Conservation (phyloP, 1,139 yeast species). For the Candida sp. region DNA sequence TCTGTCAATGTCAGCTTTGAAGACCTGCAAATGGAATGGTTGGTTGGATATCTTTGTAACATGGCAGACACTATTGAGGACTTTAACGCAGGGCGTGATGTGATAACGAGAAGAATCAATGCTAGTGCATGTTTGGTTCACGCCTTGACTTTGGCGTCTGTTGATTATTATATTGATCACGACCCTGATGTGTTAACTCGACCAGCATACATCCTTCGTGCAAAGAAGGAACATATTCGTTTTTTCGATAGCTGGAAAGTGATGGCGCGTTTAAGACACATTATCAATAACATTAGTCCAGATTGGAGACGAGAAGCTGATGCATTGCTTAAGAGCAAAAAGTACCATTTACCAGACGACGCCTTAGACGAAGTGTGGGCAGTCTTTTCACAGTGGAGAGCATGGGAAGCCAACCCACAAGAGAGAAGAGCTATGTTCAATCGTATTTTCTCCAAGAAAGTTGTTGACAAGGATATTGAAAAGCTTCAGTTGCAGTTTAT, state of each 20-base stretch:
- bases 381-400: slow-evolving; percentile 82
- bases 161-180: slow-evolving; percentile 62
- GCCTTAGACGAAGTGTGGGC: slow-evolving; percentile 60
- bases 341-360: slow-evolving; percentile 49
- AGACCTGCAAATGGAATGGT: slow-evolving; percentile 41
- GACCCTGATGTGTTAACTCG: slow-evolving; percentile 92
- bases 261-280: slow-evolving; percentile 76
- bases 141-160: slow-evolving; percentile 66
- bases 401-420: slow-evolving; percentile 71
- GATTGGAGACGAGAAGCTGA: slow-evolving; percentile 45
- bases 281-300: slow-evolving; percentile 62
- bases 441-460: slow-evolving; percentile 33
- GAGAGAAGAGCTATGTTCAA: slow-evolving; percentile 59
- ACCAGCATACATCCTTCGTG: slow-evolving; percentile 81
- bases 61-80: slow-evolving; percentile 23
- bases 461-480: not conserved
- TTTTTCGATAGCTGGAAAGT: slow-evolving; percentile 90
- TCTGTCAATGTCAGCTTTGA: slow-evolving; percentile 35
- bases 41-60: slow-evolving; percentile 27
- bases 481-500: slow-evolving; percentile 9
- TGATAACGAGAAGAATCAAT: slow-evolving; percentile 19
- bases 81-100: slow-evolving; percentile 23
- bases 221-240: slow-evolving; percentile 75
- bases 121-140: slow-evolving; percentile 49
- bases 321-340: slow-evolving; percentile 19